These are phyloP conservation scores for Nothomitra cinnamomea DNA, from an alignment of 2,329 filamentous ascomycete genomes.

Conservation along the genomic window DNA sequence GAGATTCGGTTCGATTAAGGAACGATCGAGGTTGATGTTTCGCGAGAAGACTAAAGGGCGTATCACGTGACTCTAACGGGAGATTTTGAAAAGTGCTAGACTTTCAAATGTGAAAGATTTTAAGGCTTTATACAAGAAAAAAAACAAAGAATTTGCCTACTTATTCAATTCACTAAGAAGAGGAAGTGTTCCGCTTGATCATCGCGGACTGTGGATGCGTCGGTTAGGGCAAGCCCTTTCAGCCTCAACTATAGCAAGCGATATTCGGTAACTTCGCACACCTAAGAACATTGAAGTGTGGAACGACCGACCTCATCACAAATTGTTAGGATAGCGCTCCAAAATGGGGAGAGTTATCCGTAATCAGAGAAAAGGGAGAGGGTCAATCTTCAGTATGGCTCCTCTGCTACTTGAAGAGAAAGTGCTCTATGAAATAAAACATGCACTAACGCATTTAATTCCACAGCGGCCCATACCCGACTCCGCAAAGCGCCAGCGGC, in stretches of 20 bases:
- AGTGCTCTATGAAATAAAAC: neutral
- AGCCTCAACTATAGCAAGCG: neutral
- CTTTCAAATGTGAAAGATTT: no score
- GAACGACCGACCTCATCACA: conserved; percentile 1
- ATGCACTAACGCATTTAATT: neutral
- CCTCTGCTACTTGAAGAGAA: conserved; percentile 6
- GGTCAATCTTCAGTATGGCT: conserved; percentile 54
- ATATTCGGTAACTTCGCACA: neutral
- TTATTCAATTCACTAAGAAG: no score
- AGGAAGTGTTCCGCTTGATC: no score
- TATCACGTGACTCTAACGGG: neutral
- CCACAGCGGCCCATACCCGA: conserved; percentile 59
- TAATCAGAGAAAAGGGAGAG: conserved; percentile 63
- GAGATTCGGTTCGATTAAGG: neutral
- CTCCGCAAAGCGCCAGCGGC: conserved; percentile 90
- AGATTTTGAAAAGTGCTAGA: no score
- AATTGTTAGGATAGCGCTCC: neutral
- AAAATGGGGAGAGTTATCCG: conserved; percentile 51
- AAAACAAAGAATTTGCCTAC: no score
- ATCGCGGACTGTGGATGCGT: neutral
- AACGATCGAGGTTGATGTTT: conserved; percentile 2
- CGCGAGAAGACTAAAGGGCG: neutral
- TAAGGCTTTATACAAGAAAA: no score
- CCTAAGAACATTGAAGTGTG: neutral
- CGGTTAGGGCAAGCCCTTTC: conserved; percentile 2